Base-by-base conservation (phyloP, 805 yeast genomes). In the Saturnispora mendoncae region DNA sequence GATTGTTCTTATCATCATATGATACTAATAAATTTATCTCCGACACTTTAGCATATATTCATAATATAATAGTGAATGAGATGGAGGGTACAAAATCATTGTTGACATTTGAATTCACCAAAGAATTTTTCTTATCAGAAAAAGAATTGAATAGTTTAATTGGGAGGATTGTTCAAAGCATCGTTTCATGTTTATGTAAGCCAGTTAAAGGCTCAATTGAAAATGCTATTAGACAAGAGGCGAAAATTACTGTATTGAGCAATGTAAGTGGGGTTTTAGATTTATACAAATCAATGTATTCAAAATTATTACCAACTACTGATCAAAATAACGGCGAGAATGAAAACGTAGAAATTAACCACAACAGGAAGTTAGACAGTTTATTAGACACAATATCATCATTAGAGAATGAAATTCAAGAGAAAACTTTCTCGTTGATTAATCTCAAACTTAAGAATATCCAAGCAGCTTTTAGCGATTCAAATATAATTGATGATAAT, bases 1-100 rank as follows among this genome's bases (percentile, higher is more conserved):
- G 38, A 24, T 31, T 85, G 18, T 70, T 76, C 24, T 61, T 80
- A 33, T 73, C 80, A 7, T 80, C 84, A 0, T 82, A 82, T 56
- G 95, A 90, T 56, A 84, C 96, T 1, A 67, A 78, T 20, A 68
- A 95, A 42, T 88, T 79, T 48, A 67, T 85, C 14, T 94, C 97
- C 20, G 96, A 87, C 56, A 69, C 92, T 25, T 64, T 92, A 29
- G 97, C 97, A 0, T 84, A 83, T 65, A 71, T 87, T 2, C 97
- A 92, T 56, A 75, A 88, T 2, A 71, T 84, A 4, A 78, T 87
- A 24, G 94, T 87, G 4, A 84, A 85, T 60, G 98, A 92, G 58
- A 71, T 78, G 31, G 98, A 92, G 54, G 68, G 80, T 24, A 69
- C 90, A 4, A 69, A 69, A 7, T 69, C 78, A 15, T 61, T 90